These are phyloP conservation scores for Sechiopsis laciniata DNA, from an alignment of 306 rosid species.

Conservation along the genomic window DNA sequence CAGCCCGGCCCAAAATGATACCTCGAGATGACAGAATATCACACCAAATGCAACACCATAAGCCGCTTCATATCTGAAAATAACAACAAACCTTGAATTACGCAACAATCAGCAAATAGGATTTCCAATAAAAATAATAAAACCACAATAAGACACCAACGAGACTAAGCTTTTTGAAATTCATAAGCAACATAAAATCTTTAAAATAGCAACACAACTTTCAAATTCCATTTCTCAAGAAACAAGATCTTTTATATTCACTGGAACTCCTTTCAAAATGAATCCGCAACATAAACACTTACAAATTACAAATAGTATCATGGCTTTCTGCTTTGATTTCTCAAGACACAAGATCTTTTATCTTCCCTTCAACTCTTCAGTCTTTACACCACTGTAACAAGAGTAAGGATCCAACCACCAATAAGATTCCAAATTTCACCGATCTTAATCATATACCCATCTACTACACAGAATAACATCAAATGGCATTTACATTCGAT, in stretches of 20 bases:
- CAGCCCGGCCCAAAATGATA: constrained; percentile 6
- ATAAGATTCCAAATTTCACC: background rate
- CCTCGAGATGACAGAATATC: background rate
- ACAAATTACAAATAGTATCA: background rate
- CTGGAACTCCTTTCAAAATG: background rate
- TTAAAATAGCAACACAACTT: constrained; percentile 1
- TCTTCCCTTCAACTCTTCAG: background rate
- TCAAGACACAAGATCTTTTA: background rate
- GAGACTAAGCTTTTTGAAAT: background rate
- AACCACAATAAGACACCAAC: background rate
- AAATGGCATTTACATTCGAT: constrained; percentile 15
- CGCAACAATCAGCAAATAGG: background rate
- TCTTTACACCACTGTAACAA: background rate
- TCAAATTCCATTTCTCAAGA: background rate
- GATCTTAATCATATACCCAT: background rate
- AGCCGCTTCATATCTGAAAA: background rate
- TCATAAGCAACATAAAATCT: background rate
- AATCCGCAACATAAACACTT: background rate
- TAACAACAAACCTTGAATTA: background rate
- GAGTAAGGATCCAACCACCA: background rate
- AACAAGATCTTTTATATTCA: background rate
- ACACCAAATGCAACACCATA: background rate
- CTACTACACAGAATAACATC: background rate
- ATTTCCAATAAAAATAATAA: background rate
- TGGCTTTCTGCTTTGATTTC: background rate